These are phyloP conservation scores for Tephrocybe rancida DNA, from an alignment of 768 basidiomycete genomes.

Conservation along the genomic window DNA sequence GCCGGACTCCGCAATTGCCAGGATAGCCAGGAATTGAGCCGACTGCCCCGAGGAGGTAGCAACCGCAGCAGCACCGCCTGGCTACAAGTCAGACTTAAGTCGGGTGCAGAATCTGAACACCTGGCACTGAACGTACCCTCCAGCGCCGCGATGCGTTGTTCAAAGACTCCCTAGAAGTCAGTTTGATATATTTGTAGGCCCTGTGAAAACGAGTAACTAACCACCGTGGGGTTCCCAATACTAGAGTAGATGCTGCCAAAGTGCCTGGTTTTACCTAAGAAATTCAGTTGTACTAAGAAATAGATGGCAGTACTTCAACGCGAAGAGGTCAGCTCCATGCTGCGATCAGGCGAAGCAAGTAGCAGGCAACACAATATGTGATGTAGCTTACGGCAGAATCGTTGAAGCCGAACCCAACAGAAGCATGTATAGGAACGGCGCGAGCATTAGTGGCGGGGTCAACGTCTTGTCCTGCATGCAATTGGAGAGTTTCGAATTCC, in stretches of 20 bases:
- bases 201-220: background rate
- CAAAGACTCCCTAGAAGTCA: slow-evolving; percentile 59
- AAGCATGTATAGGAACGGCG: slow-evolving; percentile 76
- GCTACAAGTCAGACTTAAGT: background rate
- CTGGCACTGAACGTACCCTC: slow-evolving; percentile 47
- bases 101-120: background rate
- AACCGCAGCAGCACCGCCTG: slow-evolving; percentile 66
- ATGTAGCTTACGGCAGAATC: background rate
- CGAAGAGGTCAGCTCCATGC: slow-evolving; percentile 4
- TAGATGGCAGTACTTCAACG: background rate
- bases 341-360: background rate
- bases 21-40: slow-evolving; percentile 53
- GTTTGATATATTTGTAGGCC: background rate
- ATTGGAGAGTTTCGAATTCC: slow-evolving; percentile 78
- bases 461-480: slow-evolving; percentile 72
- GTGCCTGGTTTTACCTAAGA: too few species aligned
- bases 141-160: slow-evolving; percentile 75
- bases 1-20: slow-evolving; percentile 63
- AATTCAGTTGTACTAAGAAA: background rate
- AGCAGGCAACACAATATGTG: slow-evolving; percentile 55
- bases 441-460: slow-evolving; percentile 70
- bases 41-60: slow-evolving; percentile 75
- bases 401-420: slow-evolving; percentile 51
- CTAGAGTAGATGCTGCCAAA: slow-evolving; percentile 51
- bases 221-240: slow-evolving; percentile 66